Evolutionary conservation across 371 early-diverging fungal genomes (phyloP).

Genomic region (Caulochytrium protostelioides): DNA sequence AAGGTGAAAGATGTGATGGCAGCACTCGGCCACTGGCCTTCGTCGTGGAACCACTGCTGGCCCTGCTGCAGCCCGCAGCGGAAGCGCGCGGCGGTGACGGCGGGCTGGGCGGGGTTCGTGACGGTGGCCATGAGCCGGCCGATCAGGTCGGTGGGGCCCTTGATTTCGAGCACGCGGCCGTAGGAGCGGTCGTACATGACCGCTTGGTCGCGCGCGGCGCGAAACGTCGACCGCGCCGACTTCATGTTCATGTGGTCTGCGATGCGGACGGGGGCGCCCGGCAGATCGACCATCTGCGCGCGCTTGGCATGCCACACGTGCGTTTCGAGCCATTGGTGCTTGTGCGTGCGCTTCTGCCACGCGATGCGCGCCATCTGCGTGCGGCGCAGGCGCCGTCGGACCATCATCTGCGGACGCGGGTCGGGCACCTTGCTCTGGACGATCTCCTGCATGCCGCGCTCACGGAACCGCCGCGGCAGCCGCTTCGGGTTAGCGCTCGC

Average conservation of each 20-base stretch:
- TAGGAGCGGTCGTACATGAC: conserved; percentile 69
- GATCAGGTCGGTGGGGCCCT: conserved; percentile 29
- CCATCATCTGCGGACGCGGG: no score
- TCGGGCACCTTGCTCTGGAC: conserved; percentile 4
- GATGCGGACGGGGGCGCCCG: conserved; percentile 28
- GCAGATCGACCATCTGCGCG: conserved; percentile 73
- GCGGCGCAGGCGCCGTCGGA: no score
- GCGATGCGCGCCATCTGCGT: no score
- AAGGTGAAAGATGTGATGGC: conserved; percentile 38
- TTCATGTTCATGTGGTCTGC: conserved; percentile 68
- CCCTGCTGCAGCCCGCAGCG: conserved; percentile 43
- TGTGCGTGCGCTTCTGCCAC: no score
- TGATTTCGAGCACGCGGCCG: conserved; percentile 40
- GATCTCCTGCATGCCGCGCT: conserved; percentile 26
- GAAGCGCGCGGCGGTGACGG: conserved; percentile 33
- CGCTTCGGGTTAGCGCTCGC: conserved; percentile 78
- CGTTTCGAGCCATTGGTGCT: conserved; percentile 90
- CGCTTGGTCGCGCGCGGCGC: conserved; percentile 47
- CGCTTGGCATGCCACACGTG: conserved; percentile 95
- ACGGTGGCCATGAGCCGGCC: conserved; percentile 22
- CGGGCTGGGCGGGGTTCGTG: conserved; percentile 36
- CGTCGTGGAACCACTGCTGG: conserved; percentile 25
- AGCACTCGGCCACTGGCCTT: conserved; percentile 28
- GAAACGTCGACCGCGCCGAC: conserved; percentile 45
- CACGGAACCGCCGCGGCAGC: conserved; percentile 51